Evolutionary conservation across 257 asterid genomes (phyloP), one percentile per base, ranked within the genome.

Genomic region (Dorcoceras hygrometricum): DNA sequence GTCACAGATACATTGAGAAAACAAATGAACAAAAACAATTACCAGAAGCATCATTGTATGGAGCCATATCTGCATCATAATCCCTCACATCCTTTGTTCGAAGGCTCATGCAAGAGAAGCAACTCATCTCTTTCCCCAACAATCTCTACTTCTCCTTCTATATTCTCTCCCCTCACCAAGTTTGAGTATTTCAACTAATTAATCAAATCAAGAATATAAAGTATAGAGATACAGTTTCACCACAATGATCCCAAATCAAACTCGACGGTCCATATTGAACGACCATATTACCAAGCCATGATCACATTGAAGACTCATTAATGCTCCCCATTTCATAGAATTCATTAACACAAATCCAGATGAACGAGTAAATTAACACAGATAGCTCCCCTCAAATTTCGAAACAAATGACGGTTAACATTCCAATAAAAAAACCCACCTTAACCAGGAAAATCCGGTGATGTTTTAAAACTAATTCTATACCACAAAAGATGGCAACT

Each of bases 101-200:
- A 71, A 79, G 82, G 29, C 73, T 80, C 39, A 85, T 78, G 79
- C 96, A 89, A 82, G 89, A 73, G 77, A 91, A 91, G 32, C 98
- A 91, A 29, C 87, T 81, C 98, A 91, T 91, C 67, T 63, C 67
- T 69, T 39, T 66, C 10, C 32, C 14, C n/a, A 23, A 12, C 1
- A 22, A 57, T 53, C 54, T 20, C 54, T 36, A 48, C 32, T 57
- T 18, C 6, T 59, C 65, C 50, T 31, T 65, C 23, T 32, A 43
- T 64, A 31, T 20, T 65, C 18, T 23, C 23, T 25, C 34, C 36
- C 20, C 67, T 67, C 39, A 32, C 39, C 8, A 59, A 70, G 55
- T 18, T 22, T 70, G 66, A 48, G 69, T 63, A 61, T 63, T 39
- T 65, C 68, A 50, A 61, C n/a, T n/a, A n/a, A n/a, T n/a, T n/a